Base-by-base conservation (phyloP, 257 asterid species). In the Scutellaria minor region DNA sequence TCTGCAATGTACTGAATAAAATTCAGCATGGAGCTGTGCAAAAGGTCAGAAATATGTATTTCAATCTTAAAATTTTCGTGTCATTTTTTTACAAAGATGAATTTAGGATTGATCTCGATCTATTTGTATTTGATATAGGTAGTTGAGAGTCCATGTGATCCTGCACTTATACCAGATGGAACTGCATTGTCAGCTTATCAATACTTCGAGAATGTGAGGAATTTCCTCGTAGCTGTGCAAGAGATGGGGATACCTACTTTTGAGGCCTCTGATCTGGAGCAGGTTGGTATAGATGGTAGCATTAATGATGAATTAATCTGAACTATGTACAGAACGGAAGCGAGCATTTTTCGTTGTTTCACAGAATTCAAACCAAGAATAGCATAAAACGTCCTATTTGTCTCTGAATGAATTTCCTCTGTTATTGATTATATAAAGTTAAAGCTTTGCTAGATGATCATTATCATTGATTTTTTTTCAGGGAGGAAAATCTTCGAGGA, bases 201-300 rank as follows among this genome's bases (percentile, higher is more conserved):
- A 68, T 92, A 92, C 78, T 95, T 95, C 77, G 99, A 95, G 85
- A 95, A 95, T 65, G 87, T 92, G 62, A 86, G 99, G 72, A 95
- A 95, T 80, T 92, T 95, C 78, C 98, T 92, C 45, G 98, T 90
- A 40, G 96, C 96, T 8, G 89, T 86, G 74, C 92, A 92, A 81
- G 96, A 92, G 70, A 31, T 90, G 85, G 99, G 99, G 64, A 82
- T 90, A 66, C 99, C 99, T 68, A 80, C 91, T 58, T 95, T 95
- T 71, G 99, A 95, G 86, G 96, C 93, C 61, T 92, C 98, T 81
- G 99, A 95, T 85, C 84, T 95, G 20, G 98, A 95, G 77, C 96
- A 92, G 89, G 99, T 92, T 77, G 62, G 72, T 76, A 11, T 48
- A 14, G 35, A 53, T 68, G 73, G 15, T 81, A 40, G 15, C 63